Evolutionary conservation across 2,329 filamentous ascomycete species (phyloP).

Genomic region (Fusarium longipes): DNA sequence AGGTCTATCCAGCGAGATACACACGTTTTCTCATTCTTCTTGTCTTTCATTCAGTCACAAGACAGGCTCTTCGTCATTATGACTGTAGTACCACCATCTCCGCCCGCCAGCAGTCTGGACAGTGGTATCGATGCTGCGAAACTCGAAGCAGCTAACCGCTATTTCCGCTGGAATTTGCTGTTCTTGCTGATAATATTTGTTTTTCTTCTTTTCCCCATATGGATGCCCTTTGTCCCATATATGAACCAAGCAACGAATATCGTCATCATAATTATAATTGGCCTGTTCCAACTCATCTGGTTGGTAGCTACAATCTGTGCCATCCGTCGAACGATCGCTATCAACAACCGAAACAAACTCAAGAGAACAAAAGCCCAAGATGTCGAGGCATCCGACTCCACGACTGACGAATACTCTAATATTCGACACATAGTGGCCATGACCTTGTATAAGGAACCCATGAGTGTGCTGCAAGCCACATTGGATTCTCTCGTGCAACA

Average conservation of each 20-base stretch:
- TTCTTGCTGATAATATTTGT: conserved; percentile 20
- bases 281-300: conserved; percentile 33
- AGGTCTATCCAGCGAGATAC: no score
- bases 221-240: conserved; percentile 26
- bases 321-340: conserved; percentile 32
- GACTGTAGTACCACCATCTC: conserved; percentile 4
- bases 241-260: conserved; percentile 29
- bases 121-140: conserved; percentile 23
- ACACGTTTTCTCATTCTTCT: no score
- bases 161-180: conserved; percentile 32
- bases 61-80: neutral
- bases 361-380: conserved; percentile 15
- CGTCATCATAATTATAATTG: conserved; percentile 20
- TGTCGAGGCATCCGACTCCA: conserved; percentile 7
- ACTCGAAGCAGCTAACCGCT: conserved; percentile 30
- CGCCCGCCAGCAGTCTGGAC: conserved; percentile 15
- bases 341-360: conserved; percentile 19
- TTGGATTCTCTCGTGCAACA: conserved; percentile 27
- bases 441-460: conserved; percentile 33
- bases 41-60: neutral
- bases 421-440: conserved; percentile 36
- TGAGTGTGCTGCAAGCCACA: conserved; percentile 26
- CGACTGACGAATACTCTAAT: neutral
- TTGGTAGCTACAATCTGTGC: conserved; percentile 30
- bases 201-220: conserved; percentile 32